A percentile compares a stretch with the other conserved stretches of the same genome.
Evolutionary conservation across 2,329 filamentous ascomycete genomes (phyloP).

Genomic region (Alternaria rosae): DNA sequence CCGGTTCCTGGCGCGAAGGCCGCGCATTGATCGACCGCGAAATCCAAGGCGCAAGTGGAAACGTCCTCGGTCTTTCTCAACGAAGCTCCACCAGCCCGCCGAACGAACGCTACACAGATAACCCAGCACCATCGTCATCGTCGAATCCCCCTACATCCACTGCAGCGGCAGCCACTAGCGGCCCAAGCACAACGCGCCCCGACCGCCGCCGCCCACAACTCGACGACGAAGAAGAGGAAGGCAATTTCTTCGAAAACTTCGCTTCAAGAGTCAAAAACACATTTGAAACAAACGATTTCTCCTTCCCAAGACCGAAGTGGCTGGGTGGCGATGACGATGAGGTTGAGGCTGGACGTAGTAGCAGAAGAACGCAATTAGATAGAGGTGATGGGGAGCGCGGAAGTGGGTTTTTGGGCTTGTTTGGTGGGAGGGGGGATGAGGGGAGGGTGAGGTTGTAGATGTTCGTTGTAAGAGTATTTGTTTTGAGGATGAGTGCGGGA

Average conservation of each 20-base stretch:
- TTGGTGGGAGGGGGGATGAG: conserved; percentile 45
- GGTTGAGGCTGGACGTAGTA: conserved; percentile 17
- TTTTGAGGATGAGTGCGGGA: background rate
- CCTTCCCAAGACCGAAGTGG: conserved; percentile 75
- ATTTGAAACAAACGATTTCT: conserved; percentile 72
- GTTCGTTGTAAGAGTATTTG: background rate
- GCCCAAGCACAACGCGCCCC: conserved; percentile 15
- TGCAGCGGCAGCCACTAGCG: conserved; percentile 4
- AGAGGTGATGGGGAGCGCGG: conserved; percentile 18
- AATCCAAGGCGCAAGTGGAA: conserved; percentile 55
- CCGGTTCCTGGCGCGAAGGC: conserved; percentile 89
- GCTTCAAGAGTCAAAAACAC: conserved; percentile 90
- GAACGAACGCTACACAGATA: conserved; percentile 37
- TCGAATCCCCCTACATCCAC: background rate
- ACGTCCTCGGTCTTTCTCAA: conserved; percentile 40
- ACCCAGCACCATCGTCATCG: conserved; percentile 15
- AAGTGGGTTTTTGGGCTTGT: conserved; percentile 37
- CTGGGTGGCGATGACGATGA: conserved; percentile 67
- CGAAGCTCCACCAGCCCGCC: conserved; percentile 23
- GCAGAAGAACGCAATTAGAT: conserved; percentile 3
- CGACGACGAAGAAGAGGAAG: conserved; percentile 71
- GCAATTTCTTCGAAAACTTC: conserved; percentile 84
- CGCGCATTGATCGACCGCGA: conserved; percentile 90
- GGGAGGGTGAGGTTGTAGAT: conserved; percentile 43
- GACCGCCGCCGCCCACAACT: conserved; percentile 36